phyloP scores from a whole-genome alignment of 176 grass and related monocot species.

The Aegilops tauschii region DNA sequence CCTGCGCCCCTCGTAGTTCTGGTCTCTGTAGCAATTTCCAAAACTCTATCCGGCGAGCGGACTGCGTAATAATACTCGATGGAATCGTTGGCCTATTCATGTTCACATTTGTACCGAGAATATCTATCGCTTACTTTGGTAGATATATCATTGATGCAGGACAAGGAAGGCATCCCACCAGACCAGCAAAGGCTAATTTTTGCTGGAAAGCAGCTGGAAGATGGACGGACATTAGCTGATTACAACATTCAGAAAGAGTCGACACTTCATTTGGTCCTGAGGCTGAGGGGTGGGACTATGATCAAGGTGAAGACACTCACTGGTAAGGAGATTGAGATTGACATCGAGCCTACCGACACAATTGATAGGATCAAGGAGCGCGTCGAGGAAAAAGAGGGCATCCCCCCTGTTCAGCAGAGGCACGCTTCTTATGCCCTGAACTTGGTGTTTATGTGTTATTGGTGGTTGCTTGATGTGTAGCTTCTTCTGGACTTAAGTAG shows the following conservation, averaged over 20 bases:
- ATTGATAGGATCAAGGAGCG: constrained; percentile 53
- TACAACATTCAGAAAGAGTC: constrained; percentile 63
- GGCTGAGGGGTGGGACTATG: constrained; percentile 48
- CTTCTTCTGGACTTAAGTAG: not conserved
- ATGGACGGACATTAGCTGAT: constrained; percentile 42
- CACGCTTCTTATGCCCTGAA: not conserved
- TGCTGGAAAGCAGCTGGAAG: constrained; percentile 55
- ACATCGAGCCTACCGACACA: constrained; percentile 44
- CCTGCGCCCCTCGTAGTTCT: no score
- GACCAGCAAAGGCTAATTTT: constrained; percentile 51
- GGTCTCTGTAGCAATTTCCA: no score
- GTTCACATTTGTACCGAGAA: constrained; percentile 10
- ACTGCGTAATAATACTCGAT: no score
- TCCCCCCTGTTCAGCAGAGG: constrained; percentile 60
- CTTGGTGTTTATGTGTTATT: not conserved
- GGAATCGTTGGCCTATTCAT: not conserved
- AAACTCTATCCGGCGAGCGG: no score
- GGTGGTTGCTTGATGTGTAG: not conserved
- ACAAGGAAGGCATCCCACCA: constrained; percentile 34
- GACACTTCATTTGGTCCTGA: constrained; percentile 47
- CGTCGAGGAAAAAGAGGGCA: constrained; percentile 57
- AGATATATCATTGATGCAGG: constrained; percentile 9
- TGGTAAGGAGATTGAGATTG: constrained; percentile 53
- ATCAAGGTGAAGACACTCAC: constrained; percentile 59
- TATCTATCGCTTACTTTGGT: not conserved